These are phyloP conservation scores for Neohortaea acidophila DNA, from an alignment of 495 filamentous ascomycete species.

Conservation along the genomic window DNA sequence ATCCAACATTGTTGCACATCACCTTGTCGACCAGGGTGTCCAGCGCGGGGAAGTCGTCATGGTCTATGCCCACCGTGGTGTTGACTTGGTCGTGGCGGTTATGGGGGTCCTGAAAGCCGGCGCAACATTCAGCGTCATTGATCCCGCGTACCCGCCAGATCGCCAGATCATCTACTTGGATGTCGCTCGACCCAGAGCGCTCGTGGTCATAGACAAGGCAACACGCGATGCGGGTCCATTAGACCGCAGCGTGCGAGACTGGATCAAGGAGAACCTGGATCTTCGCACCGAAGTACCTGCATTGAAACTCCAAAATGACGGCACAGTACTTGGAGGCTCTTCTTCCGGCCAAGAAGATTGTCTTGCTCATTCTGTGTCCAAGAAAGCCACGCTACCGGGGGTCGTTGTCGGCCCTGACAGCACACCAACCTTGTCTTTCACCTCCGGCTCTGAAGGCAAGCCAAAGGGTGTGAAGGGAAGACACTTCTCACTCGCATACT, in stretches of 20 bases:
- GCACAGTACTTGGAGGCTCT: conserved; percentile 54
- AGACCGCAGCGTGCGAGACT: conserved; percentile 51
- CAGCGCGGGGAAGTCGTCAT: conserved; percentile 79
- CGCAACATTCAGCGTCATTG: conserved; percentile 67
- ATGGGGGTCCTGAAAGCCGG: conserved; percentile 50
- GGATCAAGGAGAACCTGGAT: conserved; percentile 56
- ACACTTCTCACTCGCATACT: conserved; percentile 76
- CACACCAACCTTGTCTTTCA: conserved; percentile 69
- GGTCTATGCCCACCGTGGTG: conserved; percentile 72
- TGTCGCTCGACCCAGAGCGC: conserved; percentile 63
- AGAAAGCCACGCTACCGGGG: conserved; percentile 45
- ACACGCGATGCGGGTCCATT: conserved; percentile 58
- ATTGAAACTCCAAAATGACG: conserved; percentile 57
- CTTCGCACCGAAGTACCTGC: conserved; percentile 66
- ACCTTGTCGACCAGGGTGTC: conserved; percentile 58
- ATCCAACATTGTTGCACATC: conserved; percentile 64
- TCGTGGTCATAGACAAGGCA: conserved; percentile 70
- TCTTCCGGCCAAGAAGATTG: conserved; percentile 48
- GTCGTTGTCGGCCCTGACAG: conserved; percentile 84
- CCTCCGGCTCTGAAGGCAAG: conserved; percentile 67
- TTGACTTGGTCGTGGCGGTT: conserved; percentile 51
- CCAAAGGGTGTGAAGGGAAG: conserved; percentile 81
- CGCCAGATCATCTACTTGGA: conserved; percentile 85
- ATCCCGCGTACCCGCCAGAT: conserved; percentile 76
- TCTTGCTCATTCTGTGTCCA: conserved; percentile 36